Base-by-base conservation (phyloP, 1,284 basidiomycete genomes). In the Moesziomyces sp. region DNA sequence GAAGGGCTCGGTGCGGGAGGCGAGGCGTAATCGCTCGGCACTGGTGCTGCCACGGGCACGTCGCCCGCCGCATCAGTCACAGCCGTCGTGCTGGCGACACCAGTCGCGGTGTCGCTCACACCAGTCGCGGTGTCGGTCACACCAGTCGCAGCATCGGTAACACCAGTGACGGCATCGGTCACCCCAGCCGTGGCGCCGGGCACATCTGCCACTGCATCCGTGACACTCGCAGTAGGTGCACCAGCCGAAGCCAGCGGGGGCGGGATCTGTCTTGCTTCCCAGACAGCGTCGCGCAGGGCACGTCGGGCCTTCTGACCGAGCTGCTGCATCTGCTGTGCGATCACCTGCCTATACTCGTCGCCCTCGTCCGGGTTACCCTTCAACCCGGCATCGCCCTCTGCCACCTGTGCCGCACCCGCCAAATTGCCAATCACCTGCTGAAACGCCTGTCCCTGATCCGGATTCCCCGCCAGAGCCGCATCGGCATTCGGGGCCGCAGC, bases 321-420 rank as follows among this genome's bases (percentile, higher is more conserved):
- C 34, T 51, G 46, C 3, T 34, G 46, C 62, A 66, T 66, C 52
- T 72, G 69, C 42, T 58, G 51, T 6, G 50, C 69, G 16, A 72
- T 51, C 10, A 72, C 53, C 24, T 47, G 42, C 8, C 43, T 35
- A 43, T 57, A 69, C 24, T 30, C 52, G 45, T 58, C 51, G 5
- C 62, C 62, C 38, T 65, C 26, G 16, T 45, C 52, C 16, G 51
- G 40, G 13, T 58, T 44, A 3, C 62, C 62, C 6, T 19, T 51
- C 53, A 61, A 16, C 7, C 26, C 8, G 8, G 46, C 18, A 19
- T 46, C 38, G 18, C 24, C 18, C 13, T 19, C 19, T 3, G 47
- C 23, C 8, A 46, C 9, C 2, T 40, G 8, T 7, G 52, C 35
- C 10, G 53, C 47, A 10, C 40, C 60, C 13, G 60, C 46, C 1